Evolutionary conservation across 768 basidiomycete genomes (phyloP).

Genomic region (Termitomyces sp.): DNA sequence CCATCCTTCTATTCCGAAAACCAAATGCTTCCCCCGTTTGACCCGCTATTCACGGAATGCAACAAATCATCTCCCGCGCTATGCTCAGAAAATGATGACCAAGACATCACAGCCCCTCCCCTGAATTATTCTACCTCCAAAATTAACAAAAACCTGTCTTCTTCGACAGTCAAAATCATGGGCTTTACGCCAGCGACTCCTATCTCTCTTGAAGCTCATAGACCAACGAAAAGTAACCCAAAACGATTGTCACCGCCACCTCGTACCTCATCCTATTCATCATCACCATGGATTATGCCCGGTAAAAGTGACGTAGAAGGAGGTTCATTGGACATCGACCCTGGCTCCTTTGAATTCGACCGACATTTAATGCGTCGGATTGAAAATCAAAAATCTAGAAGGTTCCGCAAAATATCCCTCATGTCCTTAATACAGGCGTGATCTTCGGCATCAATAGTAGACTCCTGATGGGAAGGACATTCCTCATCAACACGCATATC

Average conservation of each 20-base stretch:
- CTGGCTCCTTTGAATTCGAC: slow-evolving; percentile 31
- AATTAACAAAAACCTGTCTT: slow-evolving; percentile 8
- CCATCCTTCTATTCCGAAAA: neutral
- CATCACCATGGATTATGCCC: slow-evolving; percentile 31
- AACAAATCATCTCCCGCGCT: neutral
- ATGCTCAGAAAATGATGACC: slow-evolving; percentile 1
- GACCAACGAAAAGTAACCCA: slow-evolving; percentile 14
- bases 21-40: neutral
- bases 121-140: slow-evolving; percentile 4
- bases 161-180: slow-evolving; percentile 26
- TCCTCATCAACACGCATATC: neutral
- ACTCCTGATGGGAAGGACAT: neutral
- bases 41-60: slow-evolving; percentile 3
- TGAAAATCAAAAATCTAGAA: slow-evolving; percentile 29
- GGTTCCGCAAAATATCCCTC: slow-evolving; percentile 13
- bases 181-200: slow-evolving; percentile 29
- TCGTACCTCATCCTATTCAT: slow-evolving; percentile 27
- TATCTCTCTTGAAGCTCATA: slow-evolving; percentile 4
- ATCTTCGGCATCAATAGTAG: neutral
- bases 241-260: slow-evolving; percentile 26
- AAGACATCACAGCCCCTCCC: slow-evolving; percentile 1
- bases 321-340: slow-evolving; percentile 27
- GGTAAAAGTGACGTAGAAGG: slow-evolving; percentile 27
- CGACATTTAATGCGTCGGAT: slow-evolving; percentile 35
- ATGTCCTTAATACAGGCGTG: slow-evolving; percentile 10